Base-by-base conservation (phyloP, 768 basidiomycete species). In the Tricholoma terreum region DNA sequence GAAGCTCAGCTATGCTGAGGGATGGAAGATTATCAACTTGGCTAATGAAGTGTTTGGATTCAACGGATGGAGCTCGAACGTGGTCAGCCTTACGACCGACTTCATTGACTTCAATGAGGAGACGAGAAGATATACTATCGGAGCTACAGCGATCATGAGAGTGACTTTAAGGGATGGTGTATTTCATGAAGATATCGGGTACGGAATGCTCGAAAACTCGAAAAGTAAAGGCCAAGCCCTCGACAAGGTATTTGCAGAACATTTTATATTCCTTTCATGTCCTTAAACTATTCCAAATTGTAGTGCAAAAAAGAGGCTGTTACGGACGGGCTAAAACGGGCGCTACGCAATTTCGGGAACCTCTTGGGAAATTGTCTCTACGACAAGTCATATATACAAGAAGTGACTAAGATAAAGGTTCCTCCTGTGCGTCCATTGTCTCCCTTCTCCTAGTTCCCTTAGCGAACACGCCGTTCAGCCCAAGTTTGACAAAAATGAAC, bases 41-140 rank as follows among this genome's bases (percentile, higher is more conserved):
- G 97, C 96, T 2, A 99, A 99, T 69, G 96, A 99, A 61, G 90
- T 98, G 42, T 98, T 99, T 73, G 96, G 96, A 1, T 98, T 94
- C 77, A 93, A 98, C 61, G 97, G 95, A 22, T 95, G 94, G 95
- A 90, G 88, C 59, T 90, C 92, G 1, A 88, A 71, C 49, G 77
- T 96, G 48, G 81, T 90, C 59, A 90, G 68, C 54, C 71, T 97
- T 33, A 83, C 84, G 7, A 90, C 86, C 3, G 90, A 92, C 65
- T 91, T 89, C 69, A 71, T 88, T 56, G 96, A 98, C 68, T 82
- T 73, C 63, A 84, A 78, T 61, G 84, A 89, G 56, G 85, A 91
- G 55, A 80, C 84, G 2, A 76, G 73, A 56, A 71, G 86, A 59
- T 92, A 77, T 69, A 85, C 73, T 51, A 82, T 91, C 40, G 91